phyloP scores from a whole-genome alignment of 2,329 filamentous ascomycete species.

The Beauveria caledonica region DNA sequence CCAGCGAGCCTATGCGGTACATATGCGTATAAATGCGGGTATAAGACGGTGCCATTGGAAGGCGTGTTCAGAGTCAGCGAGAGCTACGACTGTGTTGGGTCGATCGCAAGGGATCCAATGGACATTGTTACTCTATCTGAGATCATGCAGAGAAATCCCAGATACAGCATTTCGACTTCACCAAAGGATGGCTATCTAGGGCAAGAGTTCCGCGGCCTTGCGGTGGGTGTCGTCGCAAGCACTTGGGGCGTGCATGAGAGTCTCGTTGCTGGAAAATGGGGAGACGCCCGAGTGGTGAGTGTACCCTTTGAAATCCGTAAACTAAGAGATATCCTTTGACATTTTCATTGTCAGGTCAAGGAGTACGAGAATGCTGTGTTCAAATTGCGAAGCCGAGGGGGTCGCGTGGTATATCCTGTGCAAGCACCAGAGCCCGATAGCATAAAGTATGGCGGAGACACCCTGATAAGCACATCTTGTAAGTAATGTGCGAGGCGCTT shows the following conservation, averaged over 20 bases:
- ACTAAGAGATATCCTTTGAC: not conserved
- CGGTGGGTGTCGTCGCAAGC: not conserved
- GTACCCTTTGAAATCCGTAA: not conserved
- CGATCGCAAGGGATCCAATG: not conserved
- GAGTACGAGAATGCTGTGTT: not conserved
- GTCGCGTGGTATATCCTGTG: not conserved
- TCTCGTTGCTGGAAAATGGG: conserved; percentile 2
- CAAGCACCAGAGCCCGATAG: not conserved
- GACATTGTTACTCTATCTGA: not conserved
- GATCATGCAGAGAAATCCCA: not conserved
- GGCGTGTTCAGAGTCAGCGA: conserved; percentile 9
- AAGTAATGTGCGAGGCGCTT: not conserved
- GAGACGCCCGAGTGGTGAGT: not conserved
- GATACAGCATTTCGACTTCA: not conserved
- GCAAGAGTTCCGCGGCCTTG: not conserved
- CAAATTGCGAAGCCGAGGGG: not conserved
- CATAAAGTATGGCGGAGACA: not conserved
- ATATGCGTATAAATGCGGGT: conserved; percentile 7
- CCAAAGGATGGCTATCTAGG: not conserved
- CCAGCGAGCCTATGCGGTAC: conserved; percentile 8
- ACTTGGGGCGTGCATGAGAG: conserved; percentile 6
- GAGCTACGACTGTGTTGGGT: conserved; percentile 5
- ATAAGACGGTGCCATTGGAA: not conserved
- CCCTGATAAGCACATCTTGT: not conserved
- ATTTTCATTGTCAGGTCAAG: not conserved